A percentile compares a stretch with the other conserved stretches of the same genome.
phyloP scores from a whole-genome alignment of 73 alveolate species.

The Paramecium primaurelia region DNA sequence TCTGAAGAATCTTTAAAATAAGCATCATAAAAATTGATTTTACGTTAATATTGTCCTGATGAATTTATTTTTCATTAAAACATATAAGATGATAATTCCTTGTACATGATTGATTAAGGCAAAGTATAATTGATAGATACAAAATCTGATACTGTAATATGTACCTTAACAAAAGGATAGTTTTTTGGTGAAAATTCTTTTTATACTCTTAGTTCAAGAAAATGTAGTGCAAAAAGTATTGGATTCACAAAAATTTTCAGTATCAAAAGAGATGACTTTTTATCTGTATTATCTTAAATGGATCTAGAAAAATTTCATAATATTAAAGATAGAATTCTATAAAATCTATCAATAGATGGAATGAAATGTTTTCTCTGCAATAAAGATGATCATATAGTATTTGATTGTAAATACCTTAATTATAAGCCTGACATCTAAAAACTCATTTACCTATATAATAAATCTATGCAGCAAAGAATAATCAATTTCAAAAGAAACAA shows the following conservation, averaged over 20 bases:
- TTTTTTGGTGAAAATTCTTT: neutral
- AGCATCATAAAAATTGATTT: neutral
- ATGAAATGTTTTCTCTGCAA: neutral
- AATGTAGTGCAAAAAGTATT: neutral
- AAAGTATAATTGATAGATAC: neutral
- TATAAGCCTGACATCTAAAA: neutral
- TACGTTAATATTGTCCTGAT: neutral
- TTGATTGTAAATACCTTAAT: neutral
- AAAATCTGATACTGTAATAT: neutral
- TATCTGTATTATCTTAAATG: neutral
- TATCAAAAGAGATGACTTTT: neutral
- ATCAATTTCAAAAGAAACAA: neutral
- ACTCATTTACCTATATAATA: neutral
- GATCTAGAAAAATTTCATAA: neutral
- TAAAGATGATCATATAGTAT: neutral
- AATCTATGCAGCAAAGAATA: neutral
- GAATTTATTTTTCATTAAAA: neutral
- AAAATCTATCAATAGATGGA: neutral
- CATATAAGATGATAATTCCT: neutral
- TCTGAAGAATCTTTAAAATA: neutral
- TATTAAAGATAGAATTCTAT: neutral
- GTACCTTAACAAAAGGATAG: neutral
- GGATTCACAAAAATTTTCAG: neutral
- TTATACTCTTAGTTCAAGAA: neutral
- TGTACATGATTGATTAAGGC: neutral